Evolutionary conservation across 192 early-diverging fungal species (phyloP).

Genomic region (Backusella mclennaniae): DNA sequence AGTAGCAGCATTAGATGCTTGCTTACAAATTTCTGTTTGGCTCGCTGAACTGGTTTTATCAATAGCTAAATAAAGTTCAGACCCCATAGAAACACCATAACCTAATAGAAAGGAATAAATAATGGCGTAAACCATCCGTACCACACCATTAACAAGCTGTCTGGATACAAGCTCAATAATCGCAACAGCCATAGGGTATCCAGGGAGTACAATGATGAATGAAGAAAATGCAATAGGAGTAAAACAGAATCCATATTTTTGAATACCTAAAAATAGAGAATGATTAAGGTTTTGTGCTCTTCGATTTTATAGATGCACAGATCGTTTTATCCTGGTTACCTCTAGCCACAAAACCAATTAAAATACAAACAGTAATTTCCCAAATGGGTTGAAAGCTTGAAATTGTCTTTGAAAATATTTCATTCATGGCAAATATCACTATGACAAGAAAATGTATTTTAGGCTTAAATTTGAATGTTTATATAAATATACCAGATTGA

Average conservation of each 20-base stretch:
- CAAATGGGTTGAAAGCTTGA: constrained; percentile 45
- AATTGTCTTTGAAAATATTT: constrained; percentile 51
- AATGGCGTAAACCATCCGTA: constrained; percentile 79
- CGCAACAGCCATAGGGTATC: constrained; percentile 75
- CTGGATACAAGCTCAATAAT: constrained; percentile 87
- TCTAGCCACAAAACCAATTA: constrained; percentile 43
- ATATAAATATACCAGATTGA: background rate
- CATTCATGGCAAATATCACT: constrained; percentile 45
- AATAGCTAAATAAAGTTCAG: constrained; percentile 14
- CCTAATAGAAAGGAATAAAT: constrained; percentile 77
- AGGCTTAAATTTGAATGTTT: background rate
- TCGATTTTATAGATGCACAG: background rate
- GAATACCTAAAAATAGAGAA: constrained; percentile 14
- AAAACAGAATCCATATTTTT: constrained; percentile 58
- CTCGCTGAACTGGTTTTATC: background rate
- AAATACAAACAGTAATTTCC: constrained; percentile 44
- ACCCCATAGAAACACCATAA: constrained; percentile 66
- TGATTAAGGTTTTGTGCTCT: background rate
- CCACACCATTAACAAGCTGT: constrained; percentile 86
- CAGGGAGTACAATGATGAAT: constrained; percentile 67
- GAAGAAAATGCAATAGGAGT: constrained; percentile 58
- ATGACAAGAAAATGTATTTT: background rate
- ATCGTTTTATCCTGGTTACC: constrained; percentile 1
- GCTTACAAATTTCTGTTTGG: background rate
- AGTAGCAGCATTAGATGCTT: background rate